These are phyloP conservation scores for Ambrosia artemisiifolia DNA, from an alignment of 129 eudicot species.

Conservation along the genomic window DNA sequence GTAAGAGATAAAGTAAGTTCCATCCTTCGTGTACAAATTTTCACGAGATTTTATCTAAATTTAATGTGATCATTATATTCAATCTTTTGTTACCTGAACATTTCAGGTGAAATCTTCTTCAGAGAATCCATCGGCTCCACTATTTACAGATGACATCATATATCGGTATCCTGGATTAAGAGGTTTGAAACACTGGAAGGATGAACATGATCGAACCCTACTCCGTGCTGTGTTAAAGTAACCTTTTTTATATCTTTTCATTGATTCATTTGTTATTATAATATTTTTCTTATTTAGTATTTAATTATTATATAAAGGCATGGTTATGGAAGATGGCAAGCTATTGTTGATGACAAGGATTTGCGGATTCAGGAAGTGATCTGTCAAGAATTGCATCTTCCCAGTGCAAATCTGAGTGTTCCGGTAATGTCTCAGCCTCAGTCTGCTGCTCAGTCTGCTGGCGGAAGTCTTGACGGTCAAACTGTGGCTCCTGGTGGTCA, in stretches of 20 bases:
- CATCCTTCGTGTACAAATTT: neutral
- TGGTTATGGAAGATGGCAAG: conserved; percentile 99
- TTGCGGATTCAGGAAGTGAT: conserved; percentile 71
- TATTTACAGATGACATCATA: conserved; percentile 67
- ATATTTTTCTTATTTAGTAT: neutral
- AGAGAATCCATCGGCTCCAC: conserved; percentile 41
- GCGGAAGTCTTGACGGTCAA: conserved; percentile 44
- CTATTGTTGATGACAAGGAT: conserved; percentile 92
- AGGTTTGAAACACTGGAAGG: conserved; percentile 81
- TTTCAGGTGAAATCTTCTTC: conserved; percentile 55
- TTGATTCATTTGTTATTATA: neutral
- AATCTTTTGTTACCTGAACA: neutral
- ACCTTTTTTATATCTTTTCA: neutral
- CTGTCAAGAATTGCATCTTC: conserved; percentile 79
- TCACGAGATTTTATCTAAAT: neutral
- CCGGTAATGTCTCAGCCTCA: conserved; percentile 55
- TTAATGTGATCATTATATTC: neutral
- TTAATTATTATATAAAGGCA: conserved; percentile 41
- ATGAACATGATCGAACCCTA: conserved; percentile 64
- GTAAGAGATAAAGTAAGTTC: conserved; percentile 70
- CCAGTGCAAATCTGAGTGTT: conserved; percentile 42
- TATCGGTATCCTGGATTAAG: conserved; percentile 66
- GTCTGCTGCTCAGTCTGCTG: conserved; percentile 29
- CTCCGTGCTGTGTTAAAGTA: conserved; percentile 90
- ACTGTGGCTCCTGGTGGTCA: conserved; percentile 39